phyloP scores from a whole-genome alignment of 495 filamentous ascomycete species.

The Penicillium desertorum region DNA sequence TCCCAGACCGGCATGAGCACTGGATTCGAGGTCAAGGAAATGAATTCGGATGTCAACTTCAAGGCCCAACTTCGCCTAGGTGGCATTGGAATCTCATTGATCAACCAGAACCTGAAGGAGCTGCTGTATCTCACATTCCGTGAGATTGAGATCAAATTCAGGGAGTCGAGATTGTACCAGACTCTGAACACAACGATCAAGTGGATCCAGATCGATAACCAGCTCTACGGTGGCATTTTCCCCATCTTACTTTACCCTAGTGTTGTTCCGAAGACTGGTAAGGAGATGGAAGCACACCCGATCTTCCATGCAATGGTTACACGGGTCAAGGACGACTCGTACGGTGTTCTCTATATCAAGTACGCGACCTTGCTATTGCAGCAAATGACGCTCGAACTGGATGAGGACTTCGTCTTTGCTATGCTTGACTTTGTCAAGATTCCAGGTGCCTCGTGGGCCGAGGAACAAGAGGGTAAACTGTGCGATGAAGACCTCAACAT shows the following conservation, averaged over 20 bases:
- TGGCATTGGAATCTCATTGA: conserved; percentile 88
- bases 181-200: conserved; percentile 86
- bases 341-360: conserved; percentile 97
- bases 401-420: conserved; percentile 97
- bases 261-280: conserved; percentile 97
- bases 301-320: conserved; percentile 90
- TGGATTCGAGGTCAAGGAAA: conserved; percentile 90
- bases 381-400: conserved; percentile 97
- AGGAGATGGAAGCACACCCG: conserved; percentile 95
- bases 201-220: conserved; percentile 99
- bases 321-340: conserved; percentile 95
- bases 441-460: conserved; percentile 87
- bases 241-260: conserved; percentile 96
- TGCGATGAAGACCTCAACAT: conserved; percentile 89
- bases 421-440: conserved; percentile 94
- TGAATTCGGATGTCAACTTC: conserved; percentile 83
- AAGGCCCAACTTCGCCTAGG: conserved; percentile 82
- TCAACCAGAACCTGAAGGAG: conserved; percentile 90
- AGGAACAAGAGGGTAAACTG: conserved; percentile 75
- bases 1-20: conserved; percentile 59
- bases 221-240: conserved; percentile 97
- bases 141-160: conserved; percentile 87
- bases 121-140: conserved; percentile 91
- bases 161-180: conserved; percentile 89
- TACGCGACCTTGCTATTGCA: conserved; percentile 91